Evolutionary conservation across 495 filamentous ascomycete species (phyloP).

Genomic region (Lichenothelia convexa): DNA sequence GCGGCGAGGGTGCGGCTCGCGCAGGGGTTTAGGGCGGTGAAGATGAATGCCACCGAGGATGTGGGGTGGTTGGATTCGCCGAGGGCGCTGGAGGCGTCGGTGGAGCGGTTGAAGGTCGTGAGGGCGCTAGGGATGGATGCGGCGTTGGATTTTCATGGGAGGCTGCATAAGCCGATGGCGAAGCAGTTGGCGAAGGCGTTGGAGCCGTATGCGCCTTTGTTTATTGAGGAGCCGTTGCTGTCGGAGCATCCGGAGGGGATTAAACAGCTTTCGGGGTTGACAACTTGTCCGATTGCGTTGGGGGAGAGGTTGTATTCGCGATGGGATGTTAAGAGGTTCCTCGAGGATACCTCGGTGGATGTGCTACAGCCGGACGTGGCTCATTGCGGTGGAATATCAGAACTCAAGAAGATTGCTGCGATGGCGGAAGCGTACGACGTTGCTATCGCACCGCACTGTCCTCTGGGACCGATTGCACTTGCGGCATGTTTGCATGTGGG

Average conservation of each 20-base stretch:
- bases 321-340: conserved; percentile 59
- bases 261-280: conserved; percentile 42
- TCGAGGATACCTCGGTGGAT: conserved; percentile 40
- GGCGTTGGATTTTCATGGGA: conserved; percentile 62
- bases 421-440: conserved; percentile 69
- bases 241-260: conserved; percentile 54
- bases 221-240: conserved; percentile 63
- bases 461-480: conserved; percentile 56
- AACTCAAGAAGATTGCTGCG: conserved; percentile 49
- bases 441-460: conserved; percentile 60
- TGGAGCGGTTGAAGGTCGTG: conserved; percentile 50
- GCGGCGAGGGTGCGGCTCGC: conserved; percentile 33
- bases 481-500: conserved; percentile 57
- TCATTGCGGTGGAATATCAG: conserved; percentile 60
- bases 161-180: conserved; percentile 62
- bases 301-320: conserved; percentile 58
- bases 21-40: conserved; percentile 56
- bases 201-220: conserved; percentile 54
- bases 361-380: conserved; percentile 62
- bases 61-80: conserved; percentile 67
- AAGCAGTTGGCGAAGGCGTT: conserved; percentile 57
- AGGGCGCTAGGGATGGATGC: conserved; percentile 54
- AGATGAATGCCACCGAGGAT: conserved; percentile 73
- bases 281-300: conserved; percentile 51
- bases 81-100: conserved; percentile 37